Percentiles rank a stretch among this genome's conserved stretches.
phyloP scores from a whole-genome alignment of 345 rosid genomes.

The Stellera chamaejasme region DNA sequence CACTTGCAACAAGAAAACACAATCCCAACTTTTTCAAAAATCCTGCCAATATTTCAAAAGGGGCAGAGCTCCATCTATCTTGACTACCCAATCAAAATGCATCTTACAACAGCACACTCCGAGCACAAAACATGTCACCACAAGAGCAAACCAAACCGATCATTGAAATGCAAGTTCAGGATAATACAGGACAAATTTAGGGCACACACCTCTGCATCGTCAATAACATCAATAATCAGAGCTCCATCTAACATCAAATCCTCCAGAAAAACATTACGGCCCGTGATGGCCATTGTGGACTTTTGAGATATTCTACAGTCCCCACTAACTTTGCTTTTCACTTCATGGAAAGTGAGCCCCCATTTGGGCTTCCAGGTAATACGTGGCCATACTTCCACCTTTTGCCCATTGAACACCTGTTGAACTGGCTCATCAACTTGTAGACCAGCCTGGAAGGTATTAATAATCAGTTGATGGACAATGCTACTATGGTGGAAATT shows the following conservation, averaged over 20 bases:
- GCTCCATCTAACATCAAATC: slow-evolving; percentile 80
- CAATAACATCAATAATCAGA: slow-evolving; percentile 50
- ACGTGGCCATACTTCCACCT: slow-evolving; percentile 91
- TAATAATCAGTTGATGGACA: slow-evolving; percentile 3
- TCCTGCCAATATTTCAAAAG: too few species aligned
- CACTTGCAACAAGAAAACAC: too few species aligned
- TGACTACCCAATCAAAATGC: too few species aligned
- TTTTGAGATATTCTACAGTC: slow-evolving; percentile 57
- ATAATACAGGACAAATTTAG: not conserved
- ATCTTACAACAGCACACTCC: too few species aligned
- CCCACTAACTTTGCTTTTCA: slow-evolving; percentile 55
- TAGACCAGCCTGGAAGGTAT: slow-evolving; percentile 55
- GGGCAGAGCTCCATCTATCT: too few species aligned
- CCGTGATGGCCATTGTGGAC: slow-evolving; percentile 64
- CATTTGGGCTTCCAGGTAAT: slow-evolving; percentile 84
- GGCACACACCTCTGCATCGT: slow-evolving; percentile 67
- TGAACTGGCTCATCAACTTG: slow-evolving; percentile 56
- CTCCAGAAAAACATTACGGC: slow-evolving; percentile 42
- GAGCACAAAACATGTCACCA: too few species aligned
- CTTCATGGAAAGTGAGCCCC: slow-evolving; percentile 71
- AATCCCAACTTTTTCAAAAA: too few species aligned
- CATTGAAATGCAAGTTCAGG: not conserved
- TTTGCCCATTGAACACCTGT: slow-evolving; percentile 74
- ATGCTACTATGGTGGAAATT: too few species aligned
- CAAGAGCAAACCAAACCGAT: too few species aligned